Conservation (phyloP, 2,329 filamentous ascomycete genomes). For the Stachybotrys echinatus region DNA sequence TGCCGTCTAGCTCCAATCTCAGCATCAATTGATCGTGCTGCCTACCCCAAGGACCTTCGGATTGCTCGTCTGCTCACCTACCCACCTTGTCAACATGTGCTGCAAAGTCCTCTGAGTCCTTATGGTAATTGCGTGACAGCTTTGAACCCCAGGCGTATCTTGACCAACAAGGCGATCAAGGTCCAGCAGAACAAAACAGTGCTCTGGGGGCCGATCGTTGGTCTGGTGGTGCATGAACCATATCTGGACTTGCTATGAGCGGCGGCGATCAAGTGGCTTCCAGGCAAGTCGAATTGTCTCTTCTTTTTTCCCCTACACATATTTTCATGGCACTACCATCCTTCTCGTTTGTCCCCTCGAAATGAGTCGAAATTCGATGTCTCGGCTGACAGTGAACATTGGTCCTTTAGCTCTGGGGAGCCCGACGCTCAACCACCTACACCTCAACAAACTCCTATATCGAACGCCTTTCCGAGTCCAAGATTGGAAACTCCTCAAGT, state of each 20-base stretch:
- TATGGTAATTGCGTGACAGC: not conserved
- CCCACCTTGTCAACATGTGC: not conserved
- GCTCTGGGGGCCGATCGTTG: not conserved
- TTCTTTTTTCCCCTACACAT: conserved; percentile 3
- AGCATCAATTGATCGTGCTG: not conserved
- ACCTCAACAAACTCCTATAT: conserved; percentile 52
- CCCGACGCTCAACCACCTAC: conserved; percentile 57
- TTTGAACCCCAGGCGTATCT: not conserved
- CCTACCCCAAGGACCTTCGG: not conserved
- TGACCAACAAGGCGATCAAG: not conserved
- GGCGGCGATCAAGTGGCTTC: conserved; percentile 51
- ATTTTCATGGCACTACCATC: conserved; percentile 5
- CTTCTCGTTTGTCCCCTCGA: conserved; percentile 4
- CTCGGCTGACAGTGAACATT: conserved; percentile 28
- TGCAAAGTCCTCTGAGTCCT: not conserved
- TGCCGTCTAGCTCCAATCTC: not conserved
- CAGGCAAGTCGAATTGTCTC: conserved; percentile 36
- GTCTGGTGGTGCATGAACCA: not conserved
- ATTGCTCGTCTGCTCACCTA: not conserved
- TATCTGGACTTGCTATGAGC: conserved; percentile 53
- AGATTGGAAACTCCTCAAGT: conserved; percentile 52
- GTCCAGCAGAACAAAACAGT: not conserved
- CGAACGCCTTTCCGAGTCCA: conserved; percentile 47
- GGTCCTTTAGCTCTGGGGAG: conserved; percentile 52
- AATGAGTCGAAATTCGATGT: conserved; percentile 7